Evolutionary conservation across 371 early-diverging fungal genomes (phyloP), one percentile per base, ranked within the genome.

Genomic region (Mucor racemosus): DNA sequence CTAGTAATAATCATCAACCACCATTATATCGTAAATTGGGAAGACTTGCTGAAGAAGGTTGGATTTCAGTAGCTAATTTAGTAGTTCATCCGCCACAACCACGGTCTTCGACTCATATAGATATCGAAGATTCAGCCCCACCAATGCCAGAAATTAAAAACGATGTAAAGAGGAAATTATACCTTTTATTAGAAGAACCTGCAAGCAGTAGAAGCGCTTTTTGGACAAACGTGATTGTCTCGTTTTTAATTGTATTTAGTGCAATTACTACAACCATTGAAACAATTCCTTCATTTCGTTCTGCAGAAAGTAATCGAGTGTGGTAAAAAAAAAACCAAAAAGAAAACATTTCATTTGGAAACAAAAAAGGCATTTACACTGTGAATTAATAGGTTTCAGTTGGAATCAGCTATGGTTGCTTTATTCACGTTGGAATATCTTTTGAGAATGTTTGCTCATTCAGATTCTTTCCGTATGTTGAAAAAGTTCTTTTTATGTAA

Each of bases 241-340:
- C 92, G 0, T 80, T 91, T 56, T 75, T 90, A 62, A 94, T 94
- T 69, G 86, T 93, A 3, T 76, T 90, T 40, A 88, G 91, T 73
- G 91, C 92, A 8, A 84, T 92, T n/a, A 86, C 92, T 63, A 90
- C 93, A 0, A 93, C 92, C 9, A 82, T 94, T 39, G 95, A 94
- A 80, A 94, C 95, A 21, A 92, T 94, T 17, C 95, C 95, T 19
- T 67, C 91, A 17, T 90, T 92, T 71, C 86, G 88, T 50, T 86
- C 86, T 5, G 78, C 80, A 4, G 83, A 87, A 54, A 86, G 86
- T 34, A 78, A 80, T 21, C 68, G 75, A 39, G 75, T 89, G n/a
- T 90, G 91, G 91, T 86, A 86, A 73, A 10, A 1, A 33, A 21
- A 1, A 5, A 21, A 21, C 19, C 13, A 21, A 21, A 1, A 5